Evolutionary conservation across 2,329 filamentous ascomycete species (phyloP).

Genomic region (Domatiomyces globalis): DNA sequence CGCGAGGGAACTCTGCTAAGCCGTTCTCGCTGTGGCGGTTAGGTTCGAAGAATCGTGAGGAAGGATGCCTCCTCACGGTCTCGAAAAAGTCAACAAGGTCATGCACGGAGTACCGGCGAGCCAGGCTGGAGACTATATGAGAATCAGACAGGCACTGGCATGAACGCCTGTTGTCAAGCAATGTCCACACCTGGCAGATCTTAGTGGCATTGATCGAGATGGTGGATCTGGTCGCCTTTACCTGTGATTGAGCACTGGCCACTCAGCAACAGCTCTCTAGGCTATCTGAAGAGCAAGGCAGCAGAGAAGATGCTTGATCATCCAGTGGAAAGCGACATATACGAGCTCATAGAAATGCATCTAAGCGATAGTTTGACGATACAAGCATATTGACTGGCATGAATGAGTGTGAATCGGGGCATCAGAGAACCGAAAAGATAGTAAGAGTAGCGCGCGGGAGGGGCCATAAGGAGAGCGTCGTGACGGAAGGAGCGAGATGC

Average conservation of each 20-base stretch:
- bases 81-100: constrained; percentile 10
- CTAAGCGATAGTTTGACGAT: background rate
- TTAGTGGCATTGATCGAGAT: background rate
- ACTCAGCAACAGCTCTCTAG: background rate
- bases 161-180: background rate
- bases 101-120: constrained; percentile 7
- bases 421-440: background rate
- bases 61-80: constrained; percentile 4
- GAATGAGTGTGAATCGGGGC: background rate
- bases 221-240: background rate
- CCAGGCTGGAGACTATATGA: background rate
- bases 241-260: background rate
- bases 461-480: background rate
- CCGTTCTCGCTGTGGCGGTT: constrained; percentile 6
- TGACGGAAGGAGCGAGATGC: background rate
- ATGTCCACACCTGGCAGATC: background rate
- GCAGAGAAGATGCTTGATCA: background rate
- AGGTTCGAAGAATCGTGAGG: background rate
- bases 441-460: background rate
- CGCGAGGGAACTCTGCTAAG: constrained; percentile 4
- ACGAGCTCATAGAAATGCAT: background rate
- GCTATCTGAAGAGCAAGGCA: background rate
- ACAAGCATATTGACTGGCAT: background rate
- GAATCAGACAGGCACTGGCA: background rate
- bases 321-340: background rate